Conservation (phyloP, 2,329 filamentous ascomycete species). For the Mycocentrospora acerina region DNA sequence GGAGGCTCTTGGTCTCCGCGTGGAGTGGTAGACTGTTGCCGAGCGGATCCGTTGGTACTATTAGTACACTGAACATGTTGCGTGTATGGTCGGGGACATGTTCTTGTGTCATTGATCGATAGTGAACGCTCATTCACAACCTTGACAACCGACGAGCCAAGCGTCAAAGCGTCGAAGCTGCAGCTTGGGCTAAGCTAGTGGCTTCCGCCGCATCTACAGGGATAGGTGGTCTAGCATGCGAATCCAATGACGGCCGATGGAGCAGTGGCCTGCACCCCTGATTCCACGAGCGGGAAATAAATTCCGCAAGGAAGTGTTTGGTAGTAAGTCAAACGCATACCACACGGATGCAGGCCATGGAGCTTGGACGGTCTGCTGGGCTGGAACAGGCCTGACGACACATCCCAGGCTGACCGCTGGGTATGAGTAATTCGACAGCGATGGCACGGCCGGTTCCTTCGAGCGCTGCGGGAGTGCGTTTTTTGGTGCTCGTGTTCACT, state of each 20-base stretch:
- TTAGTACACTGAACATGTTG: slow-evolving; percentile 33
- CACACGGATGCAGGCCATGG: slow-evolving; percentile 25
- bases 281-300: slow-evolving; percentile 24
- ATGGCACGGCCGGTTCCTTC: slow-evolving; percentile 27
- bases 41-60: slow-evolving; percentile 31
- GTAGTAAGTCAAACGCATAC: slow-evolving; percentile 29
- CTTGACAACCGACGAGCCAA: slow-evolving; percentile 36
- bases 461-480: slow-evolving; percentile 25
- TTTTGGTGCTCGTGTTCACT: slow-evolving; percentile 16
- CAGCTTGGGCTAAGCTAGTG: slow-evolving; percentile 36
- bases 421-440: slow-evolving; percentile 25
- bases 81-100: slow-evolving; percentile 27
- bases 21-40: slow-evolving; percentile 22
- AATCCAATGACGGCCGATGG: slow-evolving; percentile 27
- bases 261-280: slow-evolving; percentile 24
- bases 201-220: slow-evolving; percentile 24
- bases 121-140: slow-evolving; percentile 34
- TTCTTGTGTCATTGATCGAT: slow-evolving; percentile 39
- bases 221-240: slow-evolving; percentile 16
- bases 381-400: slow-evolving; percentile 24
- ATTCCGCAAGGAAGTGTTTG: slow-evolving; percentile 29
- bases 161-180: slow-evolving; percentile 28
- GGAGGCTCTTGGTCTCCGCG: slow-evolving; percentile 24
- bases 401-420: slow-evolving; percentile 21
- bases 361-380: slow-evolving; percentile 29